Conservation (phyloP, 2,329 filamentous ascomycete species). For the Fusarium vanettenii region DNA sequence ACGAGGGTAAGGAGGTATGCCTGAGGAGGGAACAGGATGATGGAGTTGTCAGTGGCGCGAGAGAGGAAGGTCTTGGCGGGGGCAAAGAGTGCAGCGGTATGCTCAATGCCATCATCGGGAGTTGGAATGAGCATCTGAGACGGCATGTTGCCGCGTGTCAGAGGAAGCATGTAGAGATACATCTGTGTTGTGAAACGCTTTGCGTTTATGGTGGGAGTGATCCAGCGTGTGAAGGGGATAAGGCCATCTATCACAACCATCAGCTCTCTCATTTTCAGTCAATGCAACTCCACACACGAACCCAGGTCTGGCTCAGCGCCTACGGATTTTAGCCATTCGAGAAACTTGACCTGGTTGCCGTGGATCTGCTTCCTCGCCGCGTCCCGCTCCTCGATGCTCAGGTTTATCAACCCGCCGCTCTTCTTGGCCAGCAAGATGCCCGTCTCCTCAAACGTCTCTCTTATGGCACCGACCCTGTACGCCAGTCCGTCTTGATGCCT, state of each 20-base stretch:
- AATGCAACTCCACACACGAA: conserved; percentile 48
- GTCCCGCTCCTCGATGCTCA: conserved; percentile 71
- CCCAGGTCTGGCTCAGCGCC: conserved; percentile 75
- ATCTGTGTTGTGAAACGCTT: conserved; percentile 94
- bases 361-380: conserved; percentile 77
- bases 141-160: conserved; percentile 42
- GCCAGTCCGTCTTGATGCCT: conserved; percentile 77
- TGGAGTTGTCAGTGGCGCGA: conserved; percentile 70
- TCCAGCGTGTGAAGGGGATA: conserved; percentile 89
- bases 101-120: conserved; percentile 75
- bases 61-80: conserved; percentile 76
- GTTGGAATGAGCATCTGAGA: conserved; percentile 71
- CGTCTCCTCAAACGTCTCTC: conserved; percentile 96
- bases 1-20: conserved; percentile 77
- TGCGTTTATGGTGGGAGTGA: conserved; percentile 79
- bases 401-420: conserved; percentile 67
- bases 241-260: conserved; percentile 64
- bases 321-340: conserved; percentile 68
- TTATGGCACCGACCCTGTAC: conserved; percentile 85
- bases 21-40: conserved; percentile 93
- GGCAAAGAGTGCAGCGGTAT: conserved; percentile 83
- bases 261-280: not conserved
- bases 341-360: conserved; percentile 71
- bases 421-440: conserved; percentile 81
- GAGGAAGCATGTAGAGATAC: conserved; percentile 91